A percentile compares a stretch with the other conserved stretches of the same genome.
Conservation (phyloP, 202 grass and related monocot species). For the Zoysia matrella region DNA sequence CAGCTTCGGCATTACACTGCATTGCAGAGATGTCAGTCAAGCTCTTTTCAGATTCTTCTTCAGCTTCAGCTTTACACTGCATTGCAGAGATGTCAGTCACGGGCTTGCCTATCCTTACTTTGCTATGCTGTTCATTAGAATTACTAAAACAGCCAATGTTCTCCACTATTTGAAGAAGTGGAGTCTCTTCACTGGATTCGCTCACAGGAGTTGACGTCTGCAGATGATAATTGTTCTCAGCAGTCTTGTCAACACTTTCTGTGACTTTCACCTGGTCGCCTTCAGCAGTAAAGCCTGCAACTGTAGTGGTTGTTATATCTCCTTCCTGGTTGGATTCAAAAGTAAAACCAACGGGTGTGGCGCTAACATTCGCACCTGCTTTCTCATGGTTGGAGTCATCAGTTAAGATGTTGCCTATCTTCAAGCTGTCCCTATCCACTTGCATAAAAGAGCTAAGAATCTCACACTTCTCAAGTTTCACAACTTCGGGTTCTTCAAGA, state of each 20-base stretch:
- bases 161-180: slow-evolving; percentile 33
- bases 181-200: slow-evolving; percentile 42
- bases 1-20: too few species aligned
- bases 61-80: slow-evolving; percentile 27
- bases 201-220: slow-evolving; percentile 24
- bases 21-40: not conserved
- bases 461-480: slow-evolving; percentile 46
- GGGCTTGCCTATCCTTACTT: slow-evolving; percentile 26
- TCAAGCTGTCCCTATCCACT: slow-evolving; percentile 19
- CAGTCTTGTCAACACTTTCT: slow-evolving; percentile 2
- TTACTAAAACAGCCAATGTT: slow-evolving; percentile 11
- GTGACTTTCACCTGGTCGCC: slow-evolving; percentile 10
- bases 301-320: slow-evolving; percentile 1
- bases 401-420: not conserved
- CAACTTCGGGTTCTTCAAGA: slow-evolving; percentile 31
- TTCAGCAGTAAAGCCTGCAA: slow-evolving; percentile 19
- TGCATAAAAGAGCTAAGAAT: slow-evolving; percentile 27
- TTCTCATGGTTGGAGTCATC: slow-evolving; percentile 25
- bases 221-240: slow-evolving; percentile 18
- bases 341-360: slow-evolving; percentile 6
- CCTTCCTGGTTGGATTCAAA: slow-evolving; percentile 30
- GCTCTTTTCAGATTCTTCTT: slow-evolving; percentile 49
- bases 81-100: not conserved
- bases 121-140: slow-evolving; percentile 33
- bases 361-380: not conserved